Evolutionary conservation across 2,329 filamentous ascomycete genomes (phyloP).

Genomic region (Zelopaecilomyces penicillatus): DNA sequence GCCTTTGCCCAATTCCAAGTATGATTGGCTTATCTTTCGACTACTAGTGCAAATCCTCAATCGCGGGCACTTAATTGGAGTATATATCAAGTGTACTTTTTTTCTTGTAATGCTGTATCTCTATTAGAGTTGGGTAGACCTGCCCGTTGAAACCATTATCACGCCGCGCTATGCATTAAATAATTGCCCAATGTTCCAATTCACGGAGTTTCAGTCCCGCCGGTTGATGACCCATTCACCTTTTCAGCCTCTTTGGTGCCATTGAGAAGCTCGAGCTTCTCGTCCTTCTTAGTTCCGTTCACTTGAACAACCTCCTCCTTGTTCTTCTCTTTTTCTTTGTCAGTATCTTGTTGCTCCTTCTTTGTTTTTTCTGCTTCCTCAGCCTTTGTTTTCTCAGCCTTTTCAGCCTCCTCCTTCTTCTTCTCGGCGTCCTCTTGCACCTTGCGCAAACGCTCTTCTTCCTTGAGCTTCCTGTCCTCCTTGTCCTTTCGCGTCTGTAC

Average conservation of each 20-base stretch:
- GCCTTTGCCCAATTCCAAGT: too few species aligned
- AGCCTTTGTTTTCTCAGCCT: constrained; percentile 20
- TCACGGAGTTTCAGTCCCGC: too few species aligned
- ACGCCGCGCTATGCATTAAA: constrained; percentile 6
- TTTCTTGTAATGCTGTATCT: too few species aligned
- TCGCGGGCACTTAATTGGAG: too few species aligned
- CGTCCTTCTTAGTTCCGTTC: not conserved
- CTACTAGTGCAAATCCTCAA: too few species aligned
- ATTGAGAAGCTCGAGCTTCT: constrained; percentile 9
- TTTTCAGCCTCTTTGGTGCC: constrained; percentile 14
- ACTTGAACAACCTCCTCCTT: not conserved
- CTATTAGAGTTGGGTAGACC: too few species aligned
- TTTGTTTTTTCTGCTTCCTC: constrained; percentile 14
- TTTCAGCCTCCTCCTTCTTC: constrained; percentile 22
- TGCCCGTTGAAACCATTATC: too few species aligned
- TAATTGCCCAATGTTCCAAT: too few species aligned
- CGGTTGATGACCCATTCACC: constrained; percentile 15
- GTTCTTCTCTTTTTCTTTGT: constrained; percentile 8
- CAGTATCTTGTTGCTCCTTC: constrained; percentile 15
- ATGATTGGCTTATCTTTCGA: too few species aligned
- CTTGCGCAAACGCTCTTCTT: constrained; percentile 33
- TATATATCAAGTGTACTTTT: too few species aligned
- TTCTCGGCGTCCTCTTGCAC: constrained; percentile 22
- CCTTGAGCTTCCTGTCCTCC: constrained; percentile 35
- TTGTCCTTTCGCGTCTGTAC: constrained; percentile 40